Conservation (phyloP, 2,329 filamentous ascomycete genomes). For the Pseudomassariella vexata region DNA sequence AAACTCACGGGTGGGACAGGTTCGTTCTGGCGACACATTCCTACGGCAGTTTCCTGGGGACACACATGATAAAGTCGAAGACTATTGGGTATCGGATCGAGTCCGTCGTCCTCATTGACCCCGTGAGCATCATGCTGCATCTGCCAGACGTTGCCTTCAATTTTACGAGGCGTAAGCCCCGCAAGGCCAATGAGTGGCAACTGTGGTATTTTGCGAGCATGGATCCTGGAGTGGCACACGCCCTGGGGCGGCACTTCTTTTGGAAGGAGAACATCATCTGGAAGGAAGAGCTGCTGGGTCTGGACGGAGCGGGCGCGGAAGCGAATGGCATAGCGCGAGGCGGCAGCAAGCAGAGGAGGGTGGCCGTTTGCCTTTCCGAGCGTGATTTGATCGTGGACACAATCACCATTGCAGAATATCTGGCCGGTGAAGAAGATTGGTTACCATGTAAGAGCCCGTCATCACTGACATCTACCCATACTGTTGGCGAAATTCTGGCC, state of each 20-base stretch:
- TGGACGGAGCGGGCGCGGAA: constrained; percentile 7
- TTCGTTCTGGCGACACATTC: constrained; percentile 58
- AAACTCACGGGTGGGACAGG: constrained; percentile 48
- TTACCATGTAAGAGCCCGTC: constrained; percentile 5
- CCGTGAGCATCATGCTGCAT: constrained; percentile 62
- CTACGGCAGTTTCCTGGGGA: constrained; percentile 59
- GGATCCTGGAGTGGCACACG: constrained; percentile 61
- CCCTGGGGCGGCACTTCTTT: constrained; percentile 61
- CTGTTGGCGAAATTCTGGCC: constrained; percentile 5
- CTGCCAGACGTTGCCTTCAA: constrained; percentile 67
- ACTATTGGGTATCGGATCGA: constrained; percentile 43
- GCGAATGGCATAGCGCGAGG: not conserved
- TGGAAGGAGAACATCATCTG: constrained; percentile 67
- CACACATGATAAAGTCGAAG: constrained; percentile 52
- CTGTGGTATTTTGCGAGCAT: constrained; percentile 66
- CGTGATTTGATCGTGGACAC: constrained; percentile 62
- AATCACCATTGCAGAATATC: constrained; percentile 49
- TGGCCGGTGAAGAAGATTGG: constrained; percentile 34
- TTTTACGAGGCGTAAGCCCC: constrained; percentile 51
- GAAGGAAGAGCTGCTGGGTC: constrained; percentile 54
- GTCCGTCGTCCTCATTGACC: constrained; percentile 47
- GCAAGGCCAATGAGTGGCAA: constrained; percentile 61
- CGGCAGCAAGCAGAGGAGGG: constrained; percentile 16
- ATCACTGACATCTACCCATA: too few relatives aligned
- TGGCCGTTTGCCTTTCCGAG: constrained; percentile 54